phyloP scores from a whole-genome alignment of 257 asterid genomes.

The Capsicum chinense region DNA sequence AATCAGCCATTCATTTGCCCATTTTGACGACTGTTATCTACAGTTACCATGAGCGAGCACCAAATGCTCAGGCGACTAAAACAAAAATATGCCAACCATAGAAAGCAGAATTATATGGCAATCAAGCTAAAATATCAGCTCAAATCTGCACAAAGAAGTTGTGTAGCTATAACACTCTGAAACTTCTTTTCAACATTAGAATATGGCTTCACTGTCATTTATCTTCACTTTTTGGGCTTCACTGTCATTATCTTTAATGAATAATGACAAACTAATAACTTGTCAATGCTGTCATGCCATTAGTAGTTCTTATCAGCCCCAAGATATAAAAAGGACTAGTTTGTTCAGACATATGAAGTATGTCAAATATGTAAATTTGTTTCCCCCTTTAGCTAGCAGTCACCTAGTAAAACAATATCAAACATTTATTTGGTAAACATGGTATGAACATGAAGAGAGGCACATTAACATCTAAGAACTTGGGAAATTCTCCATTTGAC shows the following conservation, averaged over 20 bases:
- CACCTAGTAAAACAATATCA: neutral
- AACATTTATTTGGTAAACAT: neutral
- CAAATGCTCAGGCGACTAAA: neutral
- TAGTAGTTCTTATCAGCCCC: neutral
- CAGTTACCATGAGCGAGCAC: conserved; percentile 15
- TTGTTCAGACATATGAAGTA: neutral
- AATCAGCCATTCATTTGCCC: neutral
- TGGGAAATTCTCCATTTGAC: neutral
- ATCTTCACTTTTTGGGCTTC: neutral
- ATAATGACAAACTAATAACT: neutral
- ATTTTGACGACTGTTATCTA: neutral
- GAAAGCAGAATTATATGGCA: neutral
- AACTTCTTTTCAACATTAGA: neutral
- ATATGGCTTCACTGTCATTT: neutral
- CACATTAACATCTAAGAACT: neutral
- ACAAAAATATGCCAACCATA: neutral
- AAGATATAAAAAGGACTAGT: neutral
- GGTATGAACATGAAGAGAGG: neutral
- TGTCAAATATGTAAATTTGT: neutral
- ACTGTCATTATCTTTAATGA: neutral
- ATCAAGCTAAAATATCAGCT: neutral
- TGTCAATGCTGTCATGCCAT: neutral
- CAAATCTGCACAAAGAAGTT: neutral
- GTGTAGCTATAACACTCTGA: neutral
- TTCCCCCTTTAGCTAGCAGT: neutral